These are phyloP conservation scores for Suillus decipiens DNA, from an alignment of 768 basidiomycete genomes.

Conservation along the genomic window DNA sequence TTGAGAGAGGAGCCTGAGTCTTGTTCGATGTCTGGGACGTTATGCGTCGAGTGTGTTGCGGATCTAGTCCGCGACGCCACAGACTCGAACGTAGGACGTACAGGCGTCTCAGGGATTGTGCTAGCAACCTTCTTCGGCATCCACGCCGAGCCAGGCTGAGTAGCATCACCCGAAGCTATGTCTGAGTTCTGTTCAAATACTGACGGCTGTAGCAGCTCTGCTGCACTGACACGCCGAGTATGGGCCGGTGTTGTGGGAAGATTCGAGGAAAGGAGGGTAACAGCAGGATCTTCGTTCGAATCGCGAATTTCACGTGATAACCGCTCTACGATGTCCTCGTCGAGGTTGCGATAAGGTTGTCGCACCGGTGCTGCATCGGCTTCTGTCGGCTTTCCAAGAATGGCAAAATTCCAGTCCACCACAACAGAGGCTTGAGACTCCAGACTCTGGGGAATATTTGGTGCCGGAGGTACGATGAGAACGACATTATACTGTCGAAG, in stretches of 20 bases:
- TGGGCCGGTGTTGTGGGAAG: conserved; percentile 10
- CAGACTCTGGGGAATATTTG: conserved; percentile 44
- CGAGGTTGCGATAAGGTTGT: conserved; percentile 29
- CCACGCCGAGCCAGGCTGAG: background rate
- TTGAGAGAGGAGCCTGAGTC: background rate
- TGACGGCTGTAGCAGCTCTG: conserved; percentile 27
- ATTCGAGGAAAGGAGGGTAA: conserved; percentile 6
- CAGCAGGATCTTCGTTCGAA: conserved; percentile 18
- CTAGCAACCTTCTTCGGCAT: conserved; percentile 14
- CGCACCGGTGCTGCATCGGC: conserved; percentile 18
- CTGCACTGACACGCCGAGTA: conserved; percentile 21
- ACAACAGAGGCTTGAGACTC: conserved; percentile 55
- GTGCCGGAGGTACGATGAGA: conserved; percentile 44
- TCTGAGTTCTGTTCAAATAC: conserved; percentile 9
- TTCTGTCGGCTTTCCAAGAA: conserved; percentile 36
- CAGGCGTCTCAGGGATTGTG: conserved; percentile 21
- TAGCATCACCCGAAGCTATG: background rate
- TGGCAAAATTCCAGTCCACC: conserved; percentile 50
- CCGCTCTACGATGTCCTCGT: conserved; percentile 21
- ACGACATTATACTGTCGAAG: conserved; percentile 55
- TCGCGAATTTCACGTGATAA: conserved; percentile 26
- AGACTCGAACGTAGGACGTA: conserved; percentile 22
- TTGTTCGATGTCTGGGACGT: conserved; percentile 11
- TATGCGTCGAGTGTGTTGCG: conserved; percentile 15
- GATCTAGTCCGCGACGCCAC: conserved; percentile 19